Evolutionary conservation across 345 rosid genomes (phyloP), one percentile per base, ranked within the genome.

Genomic region (Isatis tinctoria): DNA sequence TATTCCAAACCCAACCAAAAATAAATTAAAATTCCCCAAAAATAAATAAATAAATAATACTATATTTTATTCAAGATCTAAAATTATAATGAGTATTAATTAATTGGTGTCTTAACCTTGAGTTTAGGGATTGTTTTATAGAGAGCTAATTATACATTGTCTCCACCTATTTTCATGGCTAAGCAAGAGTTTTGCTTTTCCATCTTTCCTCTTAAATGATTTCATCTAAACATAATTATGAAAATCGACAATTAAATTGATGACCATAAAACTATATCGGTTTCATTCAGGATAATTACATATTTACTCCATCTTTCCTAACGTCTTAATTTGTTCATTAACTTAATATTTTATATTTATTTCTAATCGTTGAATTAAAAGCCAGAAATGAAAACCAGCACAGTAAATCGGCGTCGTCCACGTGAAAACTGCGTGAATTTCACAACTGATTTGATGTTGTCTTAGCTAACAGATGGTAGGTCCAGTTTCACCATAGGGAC

Each of bases 81-180:
- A 51, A 67, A 67, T 78, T 52, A 60, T 72, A 67, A 72, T 39
- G 44, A 63, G 59, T 35, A 56, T 63, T 48, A 53, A 32, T 58
- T 40, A 59, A 73, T 60, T 69, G 78, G 74, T 68, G 78, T 61
- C 70, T 78, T 73, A 39, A 20, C 81, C 81, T 67, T 73, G 47
- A 78, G 81, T 73, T 73, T 67, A 78, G 74, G 81, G 45, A 0
- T 77, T 65, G 56, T 72, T 77, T 49, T 49, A 30, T 45, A 64
- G 67, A 77, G 73, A 3, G 69, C 77, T 77, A 35, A 72, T 72
- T 78, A 72, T 78, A 65, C 73, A 72, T 65, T 77, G 54, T 71
- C 73, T 64, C 53, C 53, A 69, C 67, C 76, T 71, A 70, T 70
- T 70, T 77, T 71, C 72, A 65, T 65, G 80, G 76, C 40, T 58